phyloP scores from a whole-genome alignment of 345 rosid genomes.

The Citrus trifoliata region DNA sequence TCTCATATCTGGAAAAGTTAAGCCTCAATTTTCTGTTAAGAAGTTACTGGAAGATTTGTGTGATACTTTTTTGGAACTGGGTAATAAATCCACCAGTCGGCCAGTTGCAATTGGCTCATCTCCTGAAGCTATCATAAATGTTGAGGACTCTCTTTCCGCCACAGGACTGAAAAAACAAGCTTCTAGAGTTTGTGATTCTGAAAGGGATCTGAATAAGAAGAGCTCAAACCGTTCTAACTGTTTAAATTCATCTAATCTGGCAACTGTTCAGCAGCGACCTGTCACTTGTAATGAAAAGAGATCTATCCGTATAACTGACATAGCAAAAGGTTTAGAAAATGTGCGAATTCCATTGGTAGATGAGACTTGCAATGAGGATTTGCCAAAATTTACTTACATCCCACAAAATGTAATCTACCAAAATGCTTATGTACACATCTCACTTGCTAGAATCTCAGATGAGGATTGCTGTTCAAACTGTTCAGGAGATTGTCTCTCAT shows the following conservation, averaged over 20 bases:
- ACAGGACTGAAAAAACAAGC: constrained; percentile 3
- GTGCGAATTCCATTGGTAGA: constrained; percentile 58
- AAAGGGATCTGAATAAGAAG: constrained; percentile 7
- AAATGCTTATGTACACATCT: constrained; percentile 55
- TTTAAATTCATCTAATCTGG: constrained; percentile 15
- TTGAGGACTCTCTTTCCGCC: not conserved
- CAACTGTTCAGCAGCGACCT: constrained; percentile 10
- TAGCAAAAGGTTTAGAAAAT: constrained; percentile 60
- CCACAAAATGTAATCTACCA: constrained; percentile 59
- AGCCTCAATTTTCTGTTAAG: constrained; percentile 19
- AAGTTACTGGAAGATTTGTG: constrained; percentile 27
- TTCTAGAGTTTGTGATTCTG: constrained; percentile 1
- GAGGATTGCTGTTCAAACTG: constrained; percentile 71
- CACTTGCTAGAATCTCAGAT: constrained; percentile 70
- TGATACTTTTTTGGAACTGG: constrained; percentile 18
- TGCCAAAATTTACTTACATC: constrained; percentile 67
- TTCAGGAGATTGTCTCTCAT: constrained; percentile 68
- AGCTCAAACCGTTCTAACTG: constrained; percentile 22
- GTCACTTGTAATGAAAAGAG: constrained; percentile 22
- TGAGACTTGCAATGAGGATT: constrained; percentile 38
- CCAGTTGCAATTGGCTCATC: constrained; percentile 2
- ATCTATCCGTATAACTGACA: constrained; percentile 26
- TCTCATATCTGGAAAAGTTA: constrained; percentile 7
- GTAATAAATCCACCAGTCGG: constrained; percentile 1
- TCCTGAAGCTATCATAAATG: constrained; percentile 5